Evolutionary conservation across 2,329 filamentous ascomycete species (phyloP).

Genomic region (Microsporum audouinii): DNA sequence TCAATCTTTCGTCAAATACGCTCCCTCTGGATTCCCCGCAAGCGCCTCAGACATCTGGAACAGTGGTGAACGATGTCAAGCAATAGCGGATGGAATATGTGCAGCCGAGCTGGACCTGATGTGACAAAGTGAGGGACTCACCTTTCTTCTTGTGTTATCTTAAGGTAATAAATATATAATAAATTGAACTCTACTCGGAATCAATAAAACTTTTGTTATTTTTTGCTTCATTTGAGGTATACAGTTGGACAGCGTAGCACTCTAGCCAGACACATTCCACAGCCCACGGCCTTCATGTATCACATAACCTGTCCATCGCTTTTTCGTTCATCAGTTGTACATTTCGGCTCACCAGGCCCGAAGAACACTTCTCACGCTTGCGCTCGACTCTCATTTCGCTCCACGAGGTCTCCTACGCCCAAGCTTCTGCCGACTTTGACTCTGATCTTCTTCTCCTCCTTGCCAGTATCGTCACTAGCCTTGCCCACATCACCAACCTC

Average conservation of each 20-base stretch:
- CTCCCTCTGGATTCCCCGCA: not conserved
- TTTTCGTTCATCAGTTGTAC: not conserved
- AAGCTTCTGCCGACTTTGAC: slow-evolving; percentile 72
- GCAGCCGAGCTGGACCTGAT: not conserved
- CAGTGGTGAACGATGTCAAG: not conserved
- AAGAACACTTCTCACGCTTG: slow-evolving; percentile 8
- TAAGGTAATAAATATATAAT: not conserved
- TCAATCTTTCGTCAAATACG: not conserved
- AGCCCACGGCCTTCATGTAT: not conserved
- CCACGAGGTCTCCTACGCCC: slow-evolving; percentile 56
- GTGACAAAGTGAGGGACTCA: not conserved
- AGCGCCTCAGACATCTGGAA: not conserved
- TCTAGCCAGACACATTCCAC: not conserved
- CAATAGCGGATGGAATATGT: not conserved
- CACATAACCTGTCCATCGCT: not conserved
- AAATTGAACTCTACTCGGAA: not conserved
- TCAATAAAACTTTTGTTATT: not conserved
- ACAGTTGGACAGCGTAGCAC: too few relatives aligned
- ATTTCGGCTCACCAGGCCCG: not conserved
- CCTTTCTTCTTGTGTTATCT: not conserved
- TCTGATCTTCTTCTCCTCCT: slow-evolving; percentile 61
- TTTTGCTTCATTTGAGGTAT: not conserved
- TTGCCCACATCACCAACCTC: slow-evolving; percentile 55
- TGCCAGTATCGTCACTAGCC: slow-evolving; percentile 32
- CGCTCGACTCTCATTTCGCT: slow-evolving; percentile 33